Percentiles rank a stretch among this genome's conserved stretches.
phyloP scores from a whole-genome alignment of 257 asterid species.

The Coffea eugenioides region DNA sequence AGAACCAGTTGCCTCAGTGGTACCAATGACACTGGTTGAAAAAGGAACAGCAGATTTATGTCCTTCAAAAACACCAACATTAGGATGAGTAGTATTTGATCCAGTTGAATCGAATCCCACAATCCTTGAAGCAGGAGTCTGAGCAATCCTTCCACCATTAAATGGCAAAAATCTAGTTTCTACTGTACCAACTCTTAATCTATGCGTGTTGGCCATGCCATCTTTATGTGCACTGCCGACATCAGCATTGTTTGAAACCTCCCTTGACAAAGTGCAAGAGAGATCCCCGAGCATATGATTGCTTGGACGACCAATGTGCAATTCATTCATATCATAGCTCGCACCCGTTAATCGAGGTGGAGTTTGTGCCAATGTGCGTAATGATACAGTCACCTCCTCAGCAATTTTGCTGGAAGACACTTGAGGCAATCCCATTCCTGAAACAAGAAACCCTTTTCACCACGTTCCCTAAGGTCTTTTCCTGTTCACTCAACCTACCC shows the following conservation, averaged over 20 bases:
- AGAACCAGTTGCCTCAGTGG: slow-evolving; percentile 42
- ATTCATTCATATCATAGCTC: slow-evolving; percentile 52
- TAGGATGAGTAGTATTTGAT: slow-evolving; percentile 8
- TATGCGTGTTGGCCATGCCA: slow-evolving; percentile 43
- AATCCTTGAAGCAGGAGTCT: slow-evolving; percentile 65
- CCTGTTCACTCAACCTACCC: slow-evolving; percentile 10
- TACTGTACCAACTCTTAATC: slow-evolving; percentile 47
- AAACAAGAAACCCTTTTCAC: slow-evolving; percentile 8
- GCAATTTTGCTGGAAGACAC: slow-evolving; percentile 49
- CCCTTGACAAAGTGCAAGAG: slow-evolving; percentile 48
- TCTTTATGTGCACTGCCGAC: slow-evolving; percentile 42
- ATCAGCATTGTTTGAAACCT: slow-evolving; percentile 41
- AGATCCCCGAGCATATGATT: slow-evolving; percentile 33
- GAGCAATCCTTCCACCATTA: slow-evolving; percentile 47
- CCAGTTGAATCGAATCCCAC: slow-evolving; percentile 72
- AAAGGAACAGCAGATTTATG: slow-evolving; percentile 28
- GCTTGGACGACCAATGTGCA: slow-evolving; percentile 36
- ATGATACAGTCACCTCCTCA: slow-evolving; percentile 58
- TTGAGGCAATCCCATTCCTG: slow-evolving; percentile 82
- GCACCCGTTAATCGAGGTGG: slow-evolving; percentile 41
- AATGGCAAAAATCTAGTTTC: slow-evolving; percentile 36
- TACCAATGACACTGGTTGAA: slow-evolving; percentile 24
- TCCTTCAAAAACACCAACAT: slow-evolving; percentile 27
- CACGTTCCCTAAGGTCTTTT: slow-evolving; percentile 15
- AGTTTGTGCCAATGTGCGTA: slow-evolving; percentile 48